Conservation (phyloP, 176 grass and related monocot species). For the Ampelocalamus luodianensis region DNA sequence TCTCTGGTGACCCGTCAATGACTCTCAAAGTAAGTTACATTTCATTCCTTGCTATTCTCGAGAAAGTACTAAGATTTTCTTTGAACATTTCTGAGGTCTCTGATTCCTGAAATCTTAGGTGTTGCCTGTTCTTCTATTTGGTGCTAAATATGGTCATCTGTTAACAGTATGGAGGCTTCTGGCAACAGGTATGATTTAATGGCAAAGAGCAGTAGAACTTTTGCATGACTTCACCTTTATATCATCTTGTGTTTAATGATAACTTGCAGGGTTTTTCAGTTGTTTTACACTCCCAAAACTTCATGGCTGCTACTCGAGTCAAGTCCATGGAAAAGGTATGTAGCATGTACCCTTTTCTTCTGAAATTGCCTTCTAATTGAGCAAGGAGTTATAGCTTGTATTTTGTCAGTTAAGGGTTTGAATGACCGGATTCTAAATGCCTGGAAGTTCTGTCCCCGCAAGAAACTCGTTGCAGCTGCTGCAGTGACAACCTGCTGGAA, state of each 20-base stretch:
- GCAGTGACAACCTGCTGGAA: conserved; percentile 65
- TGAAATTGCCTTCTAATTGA: conserved; percentile 7
- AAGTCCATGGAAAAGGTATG: conserved; percentile 60
- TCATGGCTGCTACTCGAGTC: conserved; percentile 58
- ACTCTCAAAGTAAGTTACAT: conserved; percentile 68
- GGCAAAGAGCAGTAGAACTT: conserved; percentile 13
- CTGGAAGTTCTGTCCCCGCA: conserved; percentile 77
- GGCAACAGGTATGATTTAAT: conserved; percentile 52
- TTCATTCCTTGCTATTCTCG: background rate
- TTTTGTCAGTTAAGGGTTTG: conserved; percentile 52
- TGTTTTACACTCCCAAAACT: conserved; percentile 71
- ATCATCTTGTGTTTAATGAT: conserved; percentile 18
- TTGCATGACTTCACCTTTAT: background rate
- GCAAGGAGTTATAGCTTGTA: background rate
- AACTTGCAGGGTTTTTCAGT: conserved; percentile 65
- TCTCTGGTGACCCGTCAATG: conserved; percentile 65
- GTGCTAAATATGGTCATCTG: conserved; percentile 26
- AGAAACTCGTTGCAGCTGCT: conserved; percentile 61
- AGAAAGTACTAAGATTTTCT: background rate
- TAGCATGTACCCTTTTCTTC: background rate
- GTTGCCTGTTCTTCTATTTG: conserved; percentile 27
- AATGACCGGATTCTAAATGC: conserved; percentile 39
- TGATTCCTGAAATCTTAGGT: conserved; percentile 24
- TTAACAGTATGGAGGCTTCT: conserved; percentile 30
- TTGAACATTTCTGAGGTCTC: background rate